Percentiles rank a stretch among this genome's conserved stretches.
These are phyloP conservation scores for Volvox africanus DNA, from an alignment of 139 green algal genomes.

Conservation along the genomic window DNA sequence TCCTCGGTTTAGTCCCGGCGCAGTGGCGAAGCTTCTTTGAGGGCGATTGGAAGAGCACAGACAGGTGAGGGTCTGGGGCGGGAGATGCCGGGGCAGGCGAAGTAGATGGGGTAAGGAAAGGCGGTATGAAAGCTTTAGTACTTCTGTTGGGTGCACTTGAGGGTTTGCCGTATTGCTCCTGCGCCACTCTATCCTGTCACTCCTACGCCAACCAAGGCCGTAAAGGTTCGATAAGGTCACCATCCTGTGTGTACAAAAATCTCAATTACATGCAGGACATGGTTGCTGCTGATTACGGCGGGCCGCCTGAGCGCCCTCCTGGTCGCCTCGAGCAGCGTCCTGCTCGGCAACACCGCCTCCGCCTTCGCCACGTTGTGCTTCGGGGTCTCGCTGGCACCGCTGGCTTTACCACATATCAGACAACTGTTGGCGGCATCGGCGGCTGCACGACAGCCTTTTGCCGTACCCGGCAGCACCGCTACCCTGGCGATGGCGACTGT, in stretches of 20 bases:
- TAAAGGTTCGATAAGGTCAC: too few relatives aligned
- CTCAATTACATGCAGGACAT: neutral
- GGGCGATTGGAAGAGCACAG: slow-evolving; percentile 12
- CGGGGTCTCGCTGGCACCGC: slow-evolving; percentile 15
- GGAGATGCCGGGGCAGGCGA: too few relatives aligned
- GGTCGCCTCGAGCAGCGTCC: neutral
- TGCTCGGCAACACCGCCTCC: neutral
- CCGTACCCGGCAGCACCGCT: neutral
- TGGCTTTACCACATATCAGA: neutral
- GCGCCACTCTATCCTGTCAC: too few relatives aligned
- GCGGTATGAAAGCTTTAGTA: too few relatives aligned
- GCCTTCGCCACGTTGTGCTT: slow-evolving; percentile 1
- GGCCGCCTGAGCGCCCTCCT: slow-evolving; percentile 10
- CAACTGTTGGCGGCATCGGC: neutral
- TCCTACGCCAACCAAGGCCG: too few relatives aligned
- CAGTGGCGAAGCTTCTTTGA: neutral
- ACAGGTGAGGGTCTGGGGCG: neutral
- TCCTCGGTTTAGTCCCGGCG: neutral
- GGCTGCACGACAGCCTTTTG: neutral
- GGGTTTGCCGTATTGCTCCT: too few relatives aligned
- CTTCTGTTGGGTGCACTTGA: too few relatives aligned
- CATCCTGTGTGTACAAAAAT: too few relatives aligned
- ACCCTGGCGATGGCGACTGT: neutral
- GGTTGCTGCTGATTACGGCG: slow-evolving; percentile 8
- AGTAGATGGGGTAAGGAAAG: too few relatives aligned